These are phyloP conservation scores for Diplodia corticola DNA, from an alignment of 2,329 filamentous ascomycete genomes.

Conservation along the genomic window DNA sequence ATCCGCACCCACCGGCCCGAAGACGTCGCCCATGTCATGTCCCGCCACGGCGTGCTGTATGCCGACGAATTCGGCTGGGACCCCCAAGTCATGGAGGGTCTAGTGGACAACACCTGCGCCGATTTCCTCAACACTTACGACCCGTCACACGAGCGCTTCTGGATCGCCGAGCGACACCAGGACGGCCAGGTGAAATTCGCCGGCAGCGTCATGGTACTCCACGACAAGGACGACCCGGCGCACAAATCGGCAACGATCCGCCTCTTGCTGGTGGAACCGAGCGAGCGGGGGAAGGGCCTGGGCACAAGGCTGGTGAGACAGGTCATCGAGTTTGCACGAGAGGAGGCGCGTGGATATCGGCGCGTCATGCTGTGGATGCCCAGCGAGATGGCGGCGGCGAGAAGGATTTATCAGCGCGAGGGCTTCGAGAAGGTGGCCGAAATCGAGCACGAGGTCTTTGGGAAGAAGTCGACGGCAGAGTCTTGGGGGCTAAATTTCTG, in stretches of 20 bases:
- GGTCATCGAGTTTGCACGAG: neutral
- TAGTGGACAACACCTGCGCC: neutral
- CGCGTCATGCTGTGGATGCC: neutral
- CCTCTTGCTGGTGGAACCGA: neutral
- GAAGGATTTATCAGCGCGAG: neutral
- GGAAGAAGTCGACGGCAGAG: neutral
- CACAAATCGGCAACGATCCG: neutral
- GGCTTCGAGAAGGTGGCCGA: neutral
- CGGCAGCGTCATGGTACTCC: conserved; percentile 4
- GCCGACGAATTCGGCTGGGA: neutral
- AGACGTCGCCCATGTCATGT: neutral
- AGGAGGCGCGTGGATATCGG: neutral
- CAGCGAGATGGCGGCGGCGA: neutral
- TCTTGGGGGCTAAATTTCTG: neutral
- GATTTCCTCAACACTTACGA: conserved; percentile 1
- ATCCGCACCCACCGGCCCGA: neutral
- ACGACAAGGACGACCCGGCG: neutral
- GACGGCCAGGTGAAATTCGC: neutral
- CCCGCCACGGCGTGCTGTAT: neutral
- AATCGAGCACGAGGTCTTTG: neutral
- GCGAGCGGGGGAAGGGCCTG: neutral
- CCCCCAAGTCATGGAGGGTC: neutral
- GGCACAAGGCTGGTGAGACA: neutral
- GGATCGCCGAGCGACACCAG: neutral
- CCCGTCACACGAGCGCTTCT: neutral